Base-by-base conservation (phyloP, 352 stramenopile genomes). In the Globisporangium okanoganense region DNA sequence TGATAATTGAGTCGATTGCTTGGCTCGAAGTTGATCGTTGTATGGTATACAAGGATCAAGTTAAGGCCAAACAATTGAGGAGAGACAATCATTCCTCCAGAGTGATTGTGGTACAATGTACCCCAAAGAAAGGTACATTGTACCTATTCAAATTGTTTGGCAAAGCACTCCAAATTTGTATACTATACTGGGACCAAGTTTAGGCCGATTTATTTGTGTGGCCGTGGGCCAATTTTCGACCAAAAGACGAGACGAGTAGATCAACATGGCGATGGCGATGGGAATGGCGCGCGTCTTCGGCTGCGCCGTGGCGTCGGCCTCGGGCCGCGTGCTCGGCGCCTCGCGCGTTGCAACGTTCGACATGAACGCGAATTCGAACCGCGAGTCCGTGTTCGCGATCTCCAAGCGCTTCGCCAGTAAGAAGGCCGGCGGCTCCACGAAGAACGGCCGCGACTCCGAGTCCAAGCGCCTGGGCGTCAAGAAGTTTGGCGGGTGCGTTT, bases 381-480 rank as follows among this genome's bases (percentile, higher is more conserved):
- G 63, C 63, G 79, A 92, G 25, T 76, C 65, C 18, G n/a, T 87
- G 33, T 90, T 74, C 66, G 66, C 64, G 18, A 52, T 80, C 35
- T 84, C 78, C 44, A 69, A 75, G 31, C 82, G 83, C 25, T 92
- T 79, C 78, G 97, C 97, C 14, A 95, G 84, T 18, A 99, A 99
- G 79, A 99, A 99, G 72, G 92, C 95, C 5, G 96, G 95, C 33
- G 97, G 97, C 43, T 98, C 92, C 5, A 97, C 92, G n/a, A 98
- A 96, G 70, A 99, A 99, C 75, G 97, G 97, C 22, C 84, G 97
- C 55, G 96, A 99, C 73, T 99, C 95, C 16, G 81, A 95, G 66
- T 98, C 96, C 41, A 97, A 98, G 77, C 88, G 97, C 54, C 81
- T 99, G 44, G 97, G 97, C 58, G 87, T 99, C 65, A 99, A 99